These are phyloP conservation scores for Alternaria sp. DNA, from an alignment of 2,329 filamentous ascomycete species.

Conservation along the genomic window DNA sequence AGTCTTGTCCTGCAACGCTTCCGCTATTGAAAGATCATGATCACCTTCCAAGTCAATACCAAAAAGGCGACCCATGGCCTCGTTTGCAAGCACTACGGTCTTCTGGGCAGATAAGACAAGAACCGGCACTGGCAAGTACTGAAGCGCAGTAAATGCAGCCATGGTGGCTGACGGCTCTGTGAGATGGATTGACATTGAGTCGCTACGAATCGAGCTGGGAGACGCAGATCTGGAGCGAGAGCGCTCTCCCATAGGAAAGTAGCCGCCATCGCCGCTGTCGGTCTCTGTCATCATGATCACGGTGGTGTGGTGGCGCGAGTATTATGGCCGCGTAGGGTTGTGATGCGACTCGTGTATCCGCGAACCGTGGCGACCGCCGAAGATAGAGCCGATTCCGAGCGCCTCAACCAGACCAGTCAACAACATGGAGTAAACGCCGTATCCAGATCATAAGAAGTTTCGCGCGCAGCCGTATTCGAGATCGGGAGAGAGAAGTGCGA, in stretches of 20 bases:
- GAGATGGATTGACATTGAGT: constrained; percentile 39
- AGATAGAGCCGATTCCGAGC: not conserved
- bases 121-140: constrained; percentile 75
- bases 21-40: constrained; percentile 57
- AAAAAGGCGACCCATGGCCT: constrained; percentile 74
- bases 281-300: constrained; percentile 28
- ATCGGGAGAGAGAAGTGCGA: not conserved
- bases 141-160: constrained; percentile 61
- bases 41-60: constrained; percentile 59
- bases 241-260: constrained; percentile 36
- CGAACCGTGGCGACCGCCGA: not conserved
- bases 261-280: constrained; percentile 28
- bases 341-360: not conserved
- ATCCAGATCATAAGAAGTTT: not conserved
- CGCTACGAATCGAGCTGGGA: constrained; percentile 42
- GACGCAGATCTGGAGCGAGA: constrained; percentile 26
- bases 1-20: constrained; percentile 68
- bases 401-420: constrained; percentile 3
- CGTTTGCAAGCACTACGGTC: constrained; percentile 75
- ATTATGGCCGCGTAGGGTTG: not conserved
- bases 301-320: constrained; percentile 2
- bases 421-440: constrained; percentile 1
- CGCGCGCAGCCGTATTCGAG: not conserved
- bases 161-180: constrained; percentile 36
- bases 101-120: constrained; percentile 72